Base-by-base conservation (phyloP, 257 asterid species). In the Nicotiana benthamiana region DNA sequence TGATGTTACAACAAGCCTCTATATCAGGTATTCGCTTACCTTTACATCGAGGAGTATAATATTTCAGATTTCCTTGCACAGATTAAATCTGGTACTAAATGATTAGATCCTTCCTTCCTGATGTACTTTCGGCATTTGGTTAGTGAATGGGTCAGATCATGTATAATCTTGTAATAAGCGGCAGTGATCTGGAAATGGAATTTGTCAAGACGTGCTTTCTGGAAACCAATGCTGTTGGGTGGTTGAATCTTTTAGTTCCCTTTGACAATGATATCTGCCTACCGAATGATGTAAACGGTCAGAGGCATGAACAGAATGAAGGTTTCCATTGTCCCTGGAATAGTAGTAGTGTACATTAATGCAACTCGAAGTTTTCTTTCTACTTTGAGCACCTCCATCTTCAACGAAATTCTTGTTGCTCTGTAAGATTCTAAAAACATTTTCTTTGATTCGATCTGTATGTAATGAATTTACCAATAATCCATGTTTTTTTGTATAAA, bases 11-110 rank as follows among this genome's bases (percentile, higher is more conserved):
- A 80, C 4, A 15, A 77, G 81, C 86, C 36, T 76, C 84, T 22
- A 52, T 9, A 48, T 80, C 76, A 85, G 94, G 94, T 90, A 88
- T 40, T 28, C 56, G 60, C 40, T 80, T 75, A 4, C n/a, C 43
- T 48, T 8, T 48, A 74, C 43, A 48, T 24, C 24, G 4, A 56
- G 26, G 11, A 18, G 24, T 56, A 18, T 56, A 1, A 56, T 9
- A 56, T 56, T 54, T 56, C 4, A 15, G 15, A 17, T 74, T 46
- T 46, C 78, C 22, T 72, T 74, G 61, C 59, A 13, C 59, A 43
- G 51, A 30, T 70, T 43, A 43, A 70, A 43, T 43, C 59, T 43
- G 34, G 59, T 1, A 43, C 22, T 43, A 32, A 70, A 43, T 43
- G 27, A 70, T 36, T 75, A 52, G 62, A 46, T 80, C 48, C 72